These are phyloP conservation scores for Nakaseomyces sp. DNA, from an alignment of 1,139 yeast genomes.

Conservation along the genomic window DNA sequence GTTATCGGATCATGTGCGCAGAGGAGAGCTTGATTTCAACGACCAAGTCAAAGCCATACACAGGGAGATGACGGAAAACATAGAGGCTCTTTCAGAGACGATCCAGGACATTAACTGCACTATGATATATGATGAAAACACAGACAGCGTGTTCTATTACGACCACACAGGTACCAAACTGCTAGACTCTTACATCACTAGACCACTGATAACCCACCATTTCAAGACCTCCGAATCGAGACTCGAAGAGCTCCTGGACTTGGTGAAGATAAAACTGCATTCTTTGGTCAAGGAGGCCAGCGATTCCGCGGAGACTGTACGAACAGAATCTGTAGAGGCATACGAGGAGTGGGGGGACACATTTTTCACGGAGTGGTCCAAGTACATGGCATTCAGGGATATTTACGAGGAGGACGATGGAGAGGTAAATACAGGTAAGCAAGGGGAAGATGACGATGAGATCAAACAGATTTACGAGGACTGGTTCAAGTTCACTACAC, in stretches of 20 bases:
- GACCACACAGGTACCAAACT: constrained; percentile 6
- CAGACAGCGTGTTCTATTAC: constrained; percentile 6
- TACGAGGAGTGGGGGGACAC: constrained; percentile 67
- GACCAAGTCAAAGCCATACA: not conserved
- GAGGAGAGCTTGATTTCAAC: not conserved
- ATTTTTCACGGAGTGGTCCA: constrained; percentile 47
- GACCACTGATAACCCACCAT: constrained; percentile 5
- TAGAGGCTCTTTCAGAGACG: not conserved
- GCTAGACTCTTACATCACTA: constrained; percentile 5
- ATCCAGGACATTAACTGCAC: constrained; percentile 3
- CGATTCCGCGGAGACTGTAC: constrained; percentile 38
- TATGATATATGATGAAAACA: constrained; percentile 2
- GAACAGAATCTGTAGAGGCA: constrained; percentile 52
- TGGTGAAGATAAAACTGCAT: constrained; percentile 33
- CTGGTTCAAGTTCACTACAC: constrained; percentile 19
- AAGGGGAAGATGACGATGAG: no score
- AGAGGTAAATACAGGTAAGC: no score
- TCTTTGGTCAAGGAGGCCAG: constrained; percentile 35
- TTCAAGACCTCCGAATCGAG: constrained; percentile 26
- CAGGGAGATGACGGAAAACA: not conserved
- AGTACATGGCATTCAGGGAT: constrained; percentile 31
- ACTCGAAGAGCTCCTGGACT: constrained; percentile 36
- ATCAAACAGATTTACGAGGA: constrained; percentile 12
- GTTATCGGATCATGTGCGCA: not conserved
- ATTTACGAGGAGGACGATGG: constrained; percentile 10